Conservation (phyloP, 2,329 filamentous ascomycete species). For the Aspergillus hiratsukae region DNA sequence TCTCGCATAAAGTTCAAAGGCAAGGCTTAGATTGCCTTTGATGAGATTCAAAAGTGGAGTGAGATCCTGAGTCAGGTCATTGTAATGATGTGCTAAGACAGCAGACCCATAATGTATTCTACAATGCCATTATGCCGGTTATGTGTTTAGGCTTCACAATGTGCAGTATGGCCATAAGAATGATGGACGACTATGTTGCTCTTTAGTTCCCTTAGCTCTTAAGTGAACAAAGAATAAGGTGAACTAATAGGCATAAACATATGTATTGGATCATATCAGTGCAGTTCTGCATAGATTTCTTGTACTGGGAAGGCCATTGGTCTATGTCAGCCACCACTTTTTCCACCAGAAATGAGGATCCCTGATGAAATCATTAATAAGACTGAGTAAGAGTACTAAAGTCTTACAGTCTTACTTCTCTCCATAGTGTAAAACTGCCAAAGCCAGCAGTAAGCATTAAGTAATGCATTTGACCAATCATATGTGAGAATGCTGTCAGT, state of each 20-base stretch:
- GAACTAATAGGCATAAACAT: not conserved
- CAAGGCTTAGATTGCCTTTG: not conserved
- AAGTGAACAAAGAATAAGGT: not conserved
- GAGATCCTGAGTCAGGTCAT: not conserved
- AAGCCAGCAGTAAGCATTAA: not conserved
- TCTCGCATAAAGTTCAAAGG: not conserved
- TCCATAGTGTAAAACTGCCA: not conserved
- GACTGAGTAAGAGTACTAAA: not conserved
- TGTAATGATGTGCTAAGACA: not conserved
- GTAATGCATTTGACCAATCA: no score
- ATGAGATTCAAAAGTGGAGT: not conserved
- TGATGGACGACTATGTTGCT: not conserved
- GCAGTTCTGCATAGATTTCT: not conserved
- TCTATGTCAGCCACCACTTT: no score
- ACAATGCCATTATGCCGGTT: not conserved
- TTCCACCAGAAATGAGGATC: not conserved
- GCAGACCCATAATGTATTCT: not conserved
- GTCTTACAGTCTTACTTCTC: no score
- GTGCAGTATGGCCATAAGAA: no score
- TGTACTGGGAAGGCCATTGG: not conserved
- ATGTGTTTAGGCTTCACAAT: not conserved
- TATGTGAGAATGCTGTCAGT: no score
- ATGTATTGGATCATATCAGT: not conserved
- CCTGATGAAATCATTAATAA: not conserved
- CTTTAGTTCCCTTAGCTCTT: no score